Evolutionary conservation across 306 rosid species (phyloP).

Genomic region (Castanopsis chinensis): DNA sequence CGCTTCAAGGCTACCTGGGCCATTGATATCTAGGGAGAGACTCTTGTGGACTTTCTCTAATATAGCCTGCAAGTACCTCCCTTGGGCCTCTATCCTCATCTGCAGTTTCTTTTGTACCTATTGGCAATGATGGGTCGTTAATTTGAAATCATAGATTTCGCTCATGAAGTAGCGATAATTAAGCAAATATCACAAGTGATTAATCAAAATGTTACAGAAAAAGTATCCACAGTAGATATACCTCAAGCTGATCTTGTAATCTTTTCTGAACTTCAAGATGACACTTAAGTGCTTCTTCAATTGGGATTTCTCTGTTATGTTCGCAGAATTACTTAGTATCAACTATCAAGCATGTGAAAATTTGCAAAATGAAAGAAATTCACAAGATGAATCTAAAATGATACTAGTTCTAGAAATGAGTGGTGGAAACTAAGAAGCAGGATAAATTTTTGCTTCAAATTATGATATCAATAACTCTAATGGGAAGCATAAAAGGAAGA

Average conservation of each 20-base stretch:
- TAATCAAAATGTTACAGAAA: background rate
- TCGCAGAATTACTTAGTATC: slow-evolving; percentile 21
- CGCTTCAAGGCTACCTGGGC: slow-evolving; percentile 40
- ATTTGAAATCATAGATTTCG: background rate
- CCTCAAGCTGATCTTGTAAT: slow-evolving; percentile 90
- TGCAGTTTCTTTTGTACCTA: slow-evolving; percentile 79
- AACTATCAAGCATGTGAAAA: background rate
- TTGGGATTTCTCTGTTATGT: slow-evolving; percentile 55
- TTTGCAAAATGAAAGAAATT: background rate
- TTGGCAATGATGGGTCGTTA: background rate
- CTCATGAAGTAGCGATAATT: background rate
- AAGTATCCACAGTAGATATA: slow-evolving; percentile 23
- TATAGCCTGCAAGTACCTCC: slow-evolving; percentile 73
- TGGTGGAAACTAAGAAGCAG: background rate
- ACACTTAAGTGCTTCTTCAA: slow-evolving; percentile 56
- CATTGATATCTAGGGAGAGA: slow-evolving; percentile 54
- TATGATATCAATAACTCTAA: background rate
- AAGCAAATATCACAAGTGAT: background rate
- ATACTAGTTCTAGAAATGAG: background rate
- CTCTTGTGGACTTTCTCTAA: slow-evolving; percentile 80
- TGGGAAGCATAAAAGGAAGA: too few relatives aligned
- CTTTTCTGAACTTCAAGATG: slow-evolving; percentile 77
- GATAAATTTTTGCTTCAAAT: background rate
- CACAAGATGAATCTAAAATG: background rate
- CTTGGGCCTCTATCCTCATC: slow-evolving; percentile 91